Base-by-base conservation (phyloP, 108 stramenopile genomes). In the Heterococcus sp. region DNA sequence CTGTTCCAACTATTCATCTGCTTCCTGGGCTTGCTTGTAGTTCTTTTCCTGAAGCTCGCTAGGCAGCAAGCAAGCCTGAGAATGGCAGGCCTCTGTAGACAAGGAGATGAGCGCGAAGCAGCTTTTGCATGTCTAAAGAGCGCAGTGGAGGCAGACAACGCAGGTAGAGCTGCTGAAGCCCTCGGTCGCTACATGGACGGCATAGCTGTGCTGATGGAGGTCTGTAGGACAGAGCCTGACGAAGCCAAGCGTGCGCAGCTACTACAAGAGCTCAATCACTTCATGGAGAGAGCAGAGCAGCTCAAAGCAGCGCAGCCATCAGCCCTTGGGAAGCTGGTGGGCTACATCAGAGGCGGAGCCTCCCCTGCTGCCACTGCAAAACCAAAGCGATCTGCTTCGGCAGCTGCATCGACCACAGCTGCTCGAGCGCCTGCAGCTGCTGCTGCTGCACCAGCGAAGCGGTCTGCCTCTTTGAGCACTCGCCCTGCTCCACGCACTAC, bases 201-300 rank as follows among this genome's bases (percentile, higher is more conserved):
- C 3, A 71, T 79, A 30, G 78, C 71, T 5, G 64, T 79, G 2
- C 63, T 79, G 38, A 70, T 79, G 0, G 34, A 71, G 35, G 78
- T 70, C 21, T 71, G 65, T 38, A 33, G 39, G 31, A 46, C 1
- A n/a, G 40, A 72, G 37, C 38, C 72, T 0, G 34, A 33, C 3
- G 37, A 71, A 21, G 63, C 40, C 29, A 34, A 65, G 33, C 37
- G 75, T 33, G 37, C 38, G 36, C 72, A 66, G 31, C 32, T 81
- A 40, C 8, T 70, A 32, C 66, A 37, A 3, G 79, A 81, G 63
- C 65, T 72, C 29, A 40, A 46, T 8, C 65, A 64, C 35, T 72
- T 72, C 72, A 81, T 81, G 65, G n/a, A 71, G 3, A 37, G 79
- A 65, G 79, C 79, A 11, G 79, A 81, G 36, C 31, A 27, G 29